Conservation (phyloP, 441 rosid genomes). For the Daphne laureola region DNA sequence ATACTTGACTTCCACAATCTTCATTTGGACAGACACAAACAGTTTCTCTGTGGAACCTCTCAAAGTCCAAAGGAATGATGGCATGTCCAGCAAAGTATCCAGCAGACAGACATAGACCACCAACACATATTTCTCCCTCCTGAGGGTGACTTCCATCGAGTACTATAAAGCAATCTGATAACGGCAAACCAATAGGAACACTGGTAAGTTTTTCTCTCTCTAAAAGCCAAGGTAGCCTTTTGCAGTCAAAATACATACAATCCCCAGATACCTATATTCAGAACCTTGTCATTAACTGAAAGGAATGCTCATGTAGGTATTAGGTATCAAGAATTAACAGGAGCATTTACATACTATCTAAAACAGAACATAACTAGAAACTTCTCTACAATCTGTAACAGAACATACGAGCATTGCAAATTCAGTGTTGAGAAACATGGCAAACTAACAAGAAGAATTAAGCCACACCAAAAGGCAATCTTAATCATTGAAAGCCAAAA, state of each 20-base stretch:
- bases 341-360: too few relatives aligned
- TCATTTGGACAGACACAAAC: conserved; percentile 26
- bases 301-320: too few relatives aligned
- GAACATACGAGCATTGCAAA: too few relatives aligned
- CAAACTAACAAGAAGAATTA: too few relatives aligned
- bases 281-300: conserved; percentile 7
- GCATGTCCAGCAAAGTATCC: conserved; percentile 45
- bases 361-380: too few relatives aligned
- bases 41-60: conserved; percentile 36
- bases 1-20: conserved; percentile 41
- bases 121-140: conserved; percentile 70
- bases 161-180: conserved; percentile 57
- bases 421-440: too few relatives aligned
- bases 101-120: conserved; percentile 62
- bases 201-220: conserved; percentile 44
- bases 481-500: conserved; percentile 1
- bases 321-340: too few relatives aligned
- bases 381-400: too few relatives aligned
- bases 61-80: conserved; percentile 25
- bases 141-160: conserved; percentile 43
- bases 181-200: conserved; percentile 92
- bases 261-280: conserved; percentile 82
- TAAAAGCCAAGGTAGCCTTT: conserved; percentile 55
- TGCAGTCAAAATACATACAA: conserved; percentile 89
- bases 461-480: too few relatives aligned